These are phyloP conservation scores for Aspergillus texensis DNA, from an alignment of 2,329 filamentous ascomycete genomes.

Conservation along the genomic window DNA sequence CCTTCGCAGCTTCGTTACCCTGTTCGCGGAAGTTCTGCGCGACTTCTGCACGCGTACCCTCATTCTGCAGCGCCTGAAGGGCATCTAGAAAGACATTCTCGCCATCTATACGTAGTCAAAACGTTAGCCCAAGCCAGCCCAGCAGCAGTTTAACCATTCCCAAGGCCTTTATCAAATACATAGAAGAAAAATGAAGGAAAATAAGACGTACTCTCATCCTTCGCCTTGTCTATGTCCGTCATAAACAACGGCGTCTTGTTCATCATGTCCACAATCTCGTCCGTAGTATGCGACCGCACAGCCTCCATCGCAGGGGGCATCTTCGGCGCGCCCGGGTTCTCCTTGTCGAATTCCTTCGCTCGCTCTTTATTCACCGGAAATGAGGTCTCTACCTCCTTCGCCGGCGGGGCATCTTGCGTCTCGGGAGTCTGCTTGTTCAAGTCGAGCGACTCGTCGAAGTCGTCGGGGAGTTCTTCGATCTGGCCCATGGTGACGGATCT, in stretches of 20 bases:
- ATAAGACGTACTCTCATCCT: slow-evolving; percentile 51
- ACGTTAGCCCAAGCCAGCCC: not conserved
- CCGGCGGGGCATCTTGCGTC: slow-evolving; percentile 1
- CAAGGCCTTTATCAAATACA: not conserved
- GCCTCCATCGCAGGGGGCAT: slow-evolving; percentile 63
- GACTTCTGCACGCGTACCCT: slow-evolving; percentile 85
- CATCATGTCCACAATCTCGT: slow-evolving; percentile 65
- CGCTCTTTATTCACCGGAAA: slow-evolving; percentile 44
- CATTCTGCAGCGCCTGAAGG: slow-evolving; percentile 85
- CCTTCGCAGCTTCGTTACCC: slow-evolving; percentile 84
- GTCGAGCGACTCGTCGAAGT: slow-evolving; percentile 51
- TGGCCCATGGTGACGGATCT: slow-evolving; percentile 50
- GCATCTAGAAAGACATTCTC: slow-evolving; percentile 86
- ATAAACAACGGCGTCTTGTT: slow-evolving; percentile 87
- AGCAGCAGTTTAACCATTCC: not conserved
- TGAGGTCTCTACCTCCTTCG: slow-evolving; percentile 32
- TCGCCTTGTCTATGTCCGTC: slow-evolving; percentile 75
- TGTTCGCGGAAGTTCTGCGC: slow-evolving; percentile 83
- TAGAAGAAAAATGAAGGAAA: not conserved
- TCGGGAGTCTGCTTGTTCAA: slow-evolving; percentile 39
- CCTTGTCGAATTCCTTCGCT: slow-evolving; percentile 32
- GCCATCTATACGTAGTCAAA: slow-evolving; percentile 45
- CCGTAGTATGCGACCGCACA: slow-evolving; percentile 57
- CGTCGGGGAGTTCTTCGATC: slow-evolving; percentile 54
- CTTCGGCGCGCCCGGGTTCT: slow-evolving; percentile 40